Percentiles rank a stretch among this genome's conserved stretches.
Evolutionary conservation across 495 filamentous ascomycete species (phyloP).

Genomic region (Trichoderma virens): DNA sequence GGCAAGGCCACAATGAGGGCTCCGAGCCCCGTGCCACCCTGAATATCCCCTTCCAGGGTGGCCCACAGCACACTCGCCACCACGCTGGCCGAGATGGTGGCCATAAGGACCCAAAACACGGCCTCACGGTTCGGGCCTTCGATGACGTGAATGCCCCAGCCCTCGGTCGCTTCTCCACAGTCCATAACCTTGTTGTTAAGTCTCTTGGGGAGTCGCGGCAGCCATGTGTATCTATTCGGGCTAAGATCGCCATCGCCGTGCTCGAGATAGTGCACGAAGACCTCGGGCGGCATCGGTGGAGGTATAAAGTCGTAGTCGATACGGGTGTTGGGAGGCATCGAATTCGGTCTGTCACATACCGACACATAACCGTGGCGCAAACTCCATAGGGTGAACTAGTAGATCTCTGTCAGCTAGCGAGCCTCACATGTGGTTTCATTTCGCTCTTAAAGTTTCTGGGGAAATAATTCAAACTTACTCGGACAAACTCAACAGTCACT

Average conservation of each 20-base stretch:
- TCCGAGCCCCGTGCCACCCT: conserved; percentile 8
- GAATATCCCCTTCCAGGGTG: conserved; percentile 1
- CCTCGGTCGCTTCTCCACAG: conserved; percentile 6
- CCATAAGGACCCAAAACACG: neutral
- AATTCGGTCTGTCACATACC: conserved; percentile 1
- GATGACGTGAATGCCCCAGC: conserved; percentile 16
- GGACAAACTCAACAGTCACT: conserved; percentile 13
- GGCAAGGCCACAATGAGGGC: conserved; percentile 8
- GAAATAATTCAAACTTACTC: neutral
- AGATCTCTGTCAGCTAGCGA: neutral
- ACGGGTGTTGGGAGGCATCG: conserved; percentile 10
- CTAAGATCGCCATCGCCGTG: conserved; percentile 14
- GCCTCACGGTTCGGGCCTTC: conserved; percentile 15
- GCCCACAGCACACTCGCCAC: conserved; percentile 7
- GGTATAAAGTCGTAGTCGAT: conserved; percentile 13
- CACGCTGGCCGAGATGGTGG: neutral
- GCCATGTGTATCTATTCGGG: conserved; percentile 9
- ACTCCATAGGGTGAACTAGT: conserved; percentile 10
- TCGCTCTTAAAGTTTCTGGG: too few species aligned
- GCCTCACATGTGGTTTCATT: too few species aligned
- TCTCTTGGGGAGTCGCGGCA: conserved; percentile 14
- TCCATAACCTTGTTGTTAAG: conserved; percentile 13
- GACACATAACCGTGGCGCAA: conserved; percentile 12
- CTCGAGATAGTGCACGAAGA: conserved; percentile 13
- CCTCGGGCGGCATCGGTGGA: conserved; percentile 11